Conservation (phyloP, 2,329 filamentous ascomycete species). For the Scolecobasidium constrictum region DNA sequence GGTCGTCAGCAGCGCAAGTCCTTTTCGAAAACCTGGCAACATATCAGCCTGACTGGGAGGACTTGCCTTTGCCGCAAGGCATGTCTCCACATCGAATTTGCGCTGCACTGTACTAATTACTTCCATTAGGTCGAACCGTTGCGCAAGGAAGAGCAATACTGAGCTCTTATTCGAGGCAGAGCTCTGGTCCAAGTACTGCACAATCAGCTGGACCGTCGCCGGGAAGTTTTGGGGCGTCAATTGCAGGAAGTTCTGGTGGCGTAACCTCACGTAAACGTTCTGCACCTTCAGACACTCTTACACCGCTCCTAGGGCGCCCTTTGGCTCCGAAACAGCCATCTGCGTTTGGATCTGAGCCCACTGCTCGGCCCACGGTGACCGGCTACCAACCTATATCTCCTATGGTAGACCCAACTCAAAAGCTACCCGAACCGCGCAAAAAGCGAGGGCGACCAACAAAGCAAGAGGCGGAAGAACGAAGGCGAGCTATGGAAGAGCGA, state of each 20-base stretch:
- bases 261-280: constrained; percentile 2
- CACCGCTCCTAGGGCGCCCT: background rate
- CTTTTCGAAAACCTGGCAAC: constrained; percentile 1
- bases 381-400: constrained; percentile 3
- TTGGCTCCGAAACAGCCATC: constrained; percentile 5
- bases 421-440: constrained; percentile 5
- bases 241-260: background rate
- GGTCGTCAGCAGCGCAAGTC: background rate
- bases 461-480: constrained; percentile 9
- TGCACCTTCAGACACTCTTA: constrained; percentile 1
- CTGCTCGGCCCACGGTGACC: background rate
- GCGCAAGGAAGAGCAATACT: background rate
- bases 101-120: background rate
- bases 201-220: constrained; percentile 4
- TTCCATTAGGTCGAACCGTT: constrained; percentile 3
- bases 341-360: background rate
- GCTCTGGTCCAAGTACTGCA: background rate
- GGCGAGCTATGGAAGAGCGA: background rate
- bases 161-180: background rate
- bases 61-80: constrained; percentile 1
- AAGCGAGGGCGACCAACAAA: constrained; percentile 9
- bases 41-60: constrained; percentile 6
- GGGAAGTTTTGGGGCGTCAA: background rate
- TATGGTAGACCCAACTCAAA: constrained; percentile 3
- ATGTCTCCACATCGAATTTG: background rate